phyloP scores from a whole-genome alignment of 148 eudicot species.

The Cornus kousa region DNA sequence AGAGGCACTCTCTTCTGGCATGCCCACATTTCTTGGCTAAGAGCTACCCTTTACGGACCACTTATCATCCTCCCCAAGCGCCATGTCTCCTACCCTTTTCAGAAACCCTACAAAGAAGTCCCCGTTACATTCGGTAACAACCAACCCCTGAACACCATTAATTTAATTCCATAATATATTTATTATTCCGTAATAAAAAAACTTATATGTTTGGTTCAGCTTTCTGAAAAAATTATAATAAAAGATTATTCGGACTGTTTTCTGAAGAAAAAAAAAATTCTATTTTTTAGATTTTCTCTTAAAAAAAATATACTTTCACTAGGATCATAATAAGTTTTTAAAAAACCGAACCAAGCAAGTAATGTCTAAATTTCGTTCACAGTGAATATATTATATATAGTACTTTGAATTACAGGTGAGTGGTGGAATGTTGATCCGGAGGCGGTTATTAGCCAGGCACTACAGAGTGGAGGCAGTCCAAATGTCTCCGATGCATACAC shows the following conservation, averaged over 20 bases:
- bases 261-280: too few species aligned
- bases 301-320: too few species aligned
- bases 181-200: too few species aligned
- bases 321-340: too few species aligned
- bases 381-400: too few species aligned
- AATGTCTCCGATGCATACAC: conserved; percentile 62
- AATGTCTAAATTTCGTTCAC: too few species aligned
- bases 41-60: conserved; percentile 54
- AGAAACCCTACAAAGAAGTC: conserved; percentile 55
- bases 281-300: too few species aligned
- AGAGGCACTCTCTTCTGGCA: conserved; percentile 69
- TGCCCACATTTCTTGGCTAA: conserved; percentile 67
- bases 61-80: conserved; percentile 48
- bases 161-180: too few species aligned
- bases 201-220: too few species aligned
- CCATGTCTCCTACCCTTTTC: conserved; percentile 53
- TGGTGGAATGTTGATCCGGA: conserved; percentile 68
- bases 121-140: conserved; percentile 54
- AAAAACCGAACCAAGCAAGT: too few species aligned
- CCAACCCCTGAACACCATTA: background rate
- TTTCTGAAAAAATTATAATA: too few species aligned
- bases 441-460: conserved; percentile 55
- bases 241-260: too few species aligned
- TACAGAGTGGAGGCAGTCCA: conserved; percentile 55
- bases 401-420: conserved; percentile 37